Evolutionary conservation across 768 basidiomycete species (phyloP).

Genomic region (Dendrothele bispora): DNA sequence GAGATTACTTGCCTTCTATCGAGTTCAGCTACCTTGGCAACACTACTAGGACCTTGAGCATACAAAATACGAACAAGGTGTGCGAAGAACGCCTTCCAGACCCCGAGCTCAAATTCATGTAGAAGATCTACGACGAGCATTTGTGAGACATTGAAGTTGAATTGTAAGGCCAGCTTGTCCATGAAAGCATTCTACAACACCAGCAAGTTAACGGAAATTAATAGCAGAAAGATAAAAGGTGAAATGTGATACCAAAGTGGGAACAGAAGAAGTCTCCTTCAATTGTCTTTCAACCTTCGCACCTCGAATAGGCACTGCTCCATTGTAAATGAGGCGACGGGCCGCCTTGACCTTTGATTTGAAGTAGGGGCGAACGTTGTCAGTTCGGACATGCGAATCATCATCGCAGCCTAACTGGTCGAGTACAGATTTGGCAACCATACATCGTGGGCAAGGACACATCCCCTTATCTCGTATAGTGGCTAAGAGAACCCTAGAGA

Average conservation of each 20-base stretch:
- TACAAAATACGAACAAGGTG: conserved; percentile 31
- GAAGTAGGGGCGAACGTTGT: not conserved
- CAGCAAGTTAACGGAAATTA: not conserved
- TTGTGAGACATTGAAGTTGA: conserved; percentile 18
- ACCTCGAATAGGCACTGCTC: conserved; percentile 2
- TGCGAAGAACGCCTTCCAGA: conserved; percentile 31
- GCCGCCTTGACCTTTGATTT: conserved; percentile 2
- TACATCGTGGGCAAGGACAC: conserved; percentile 29
- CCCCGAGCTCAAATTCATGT: conserved; percentile 37
- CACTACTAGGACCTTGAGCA: conserved; percentile 10
- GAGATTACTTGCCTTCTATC: conserved; percentile 10
- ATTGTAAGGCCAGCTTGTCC: conserved; percentile 5
- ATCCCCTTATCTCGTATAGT: conserved; percentile 20
- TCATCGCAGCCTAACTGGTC: conserved; percentile 20
- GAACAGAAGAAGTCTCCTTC: conserved; percentile 13
- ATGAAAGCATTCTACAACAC: conserved; percentile 31
- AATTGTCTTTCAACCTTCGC: conserved; percentile 12
- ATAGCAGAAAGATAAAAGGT: not conserved
- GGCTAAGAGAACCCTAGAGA: conserved; percentile 23
- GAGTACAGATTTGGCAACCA: conserved; percentile 18
- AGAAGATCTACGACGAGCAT: conserved; percentile 31
- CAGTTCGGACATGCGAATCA: conserved; percentile 5
- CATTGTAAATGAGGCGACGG: conserved; percentile 10
- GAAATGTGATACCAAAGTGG: conserved; percentile 3
- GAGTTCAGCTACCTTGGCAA: conserved; percentile 9